A percentile compares a stretch with the other conserved stretches of the same genome.
Evolutionary conservation across 192 early-diverging fungal species (phyloP).

Genomic region (Coemansia sp.): DNA sequence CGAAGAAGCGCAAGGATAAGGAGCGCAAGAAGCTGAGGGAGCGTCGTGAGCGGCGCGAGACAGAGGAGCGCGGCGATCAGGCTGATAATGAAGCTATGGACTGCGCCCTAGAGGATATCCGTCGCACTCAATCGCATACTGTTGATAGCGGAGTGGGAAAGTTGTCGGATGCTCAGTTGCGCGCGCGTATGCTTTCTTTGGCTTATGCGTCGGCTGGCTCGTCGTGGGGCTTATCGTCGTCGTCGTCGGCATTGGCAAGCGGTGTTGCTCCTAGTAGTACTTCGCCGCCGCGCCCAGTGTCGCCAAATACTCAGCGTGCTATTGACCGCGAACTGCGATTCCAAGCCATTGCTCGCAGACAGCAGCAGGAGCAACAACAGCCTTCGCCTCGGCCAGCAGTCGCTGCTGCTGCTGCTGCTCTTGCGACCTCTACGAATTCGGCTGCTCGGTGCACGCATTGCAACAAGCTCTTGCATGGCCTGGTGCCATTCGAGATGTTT

Average conservation of each 20-base stretch:
- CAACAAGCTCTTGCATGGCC: slow-evolving; percentile 59
- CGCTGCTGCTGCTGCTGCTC: neutral
- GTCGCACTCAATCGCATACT: too few relatives aligned
- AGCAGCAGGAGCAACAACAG: slow-evolving; percentile 6
- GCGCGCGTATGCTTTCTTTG: slow-evolving; percentile 25
- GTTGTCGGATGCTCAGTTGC: slow-evolving; percentile 19
- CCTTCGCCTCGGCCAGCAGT: too few relatives aligned
- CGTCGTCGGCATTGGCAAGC: too few relatives aligned
- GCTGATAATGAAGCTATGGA: slow-evolving; percentile 17
- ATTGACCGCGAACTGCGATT: slow-evolving; percentile 39
- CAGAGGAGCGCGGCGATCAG: neutral
- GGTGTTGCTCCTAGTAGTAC: neutral
- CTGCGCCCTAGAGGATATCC: neutral
- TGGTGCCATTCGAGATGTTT: slow-evolving; percentile 77
- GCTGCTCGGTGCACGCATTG: slow-evolving; percentile 52
- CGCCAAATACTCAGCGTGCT: slow-evolving; percentile 23
- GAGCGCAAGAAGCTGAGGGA: slow-evolving; percentile 16
- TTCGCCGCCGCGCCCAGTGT: neutral
- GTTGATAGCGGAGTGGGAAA: neutral
- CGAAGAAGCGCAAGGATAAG: slow-evolving; percentile 17
- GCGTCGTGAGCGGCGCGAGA: slow-evolving; percentile 4
- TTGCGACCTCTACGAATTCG: neutral
- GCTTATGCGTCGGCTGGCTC: slow-evolving; percentile 17
- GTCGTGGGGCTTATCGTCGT: too few relatives aligned
- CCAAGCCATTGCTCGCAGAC: slow-evolving; percentile 32